Evolutionary conservation across 495 filamentous ascomycete species (phyloP).

Genomic region (Tuber melanosporum): DNA sequence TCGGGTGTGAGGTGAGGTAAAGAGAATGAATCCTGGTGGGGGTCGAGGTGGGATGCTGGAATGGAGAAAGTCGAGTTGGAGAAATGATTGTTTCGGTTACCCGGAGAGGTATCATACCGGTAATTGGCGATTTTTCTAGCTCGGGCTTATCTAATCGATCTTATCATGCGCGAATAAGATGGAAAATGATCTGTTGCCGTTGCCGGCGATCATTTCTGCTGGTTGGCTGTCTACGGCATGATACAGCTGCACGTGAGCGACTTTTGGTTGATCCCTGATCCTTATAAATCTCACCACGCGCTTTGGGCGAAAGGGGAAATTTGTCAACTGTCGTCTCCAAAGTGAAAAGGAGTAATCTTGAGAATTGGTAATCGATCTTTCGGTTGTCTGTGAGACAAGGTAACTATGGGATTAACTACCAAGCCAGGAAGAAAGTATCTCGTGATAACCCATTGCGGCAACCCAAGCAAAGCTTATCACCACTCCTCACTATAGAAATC

Average conservation of each 20-base stretch:
- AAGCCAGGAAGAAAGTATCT: not conserved
- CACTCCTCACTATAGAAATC: not conserved
- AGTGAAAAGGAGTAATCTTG: not conserved
- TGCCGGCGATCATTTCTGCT: not conserved
- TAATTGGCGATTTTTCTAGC: not conserved
- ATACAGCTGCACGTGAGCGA: not conserved
- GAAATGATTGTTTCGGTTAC: slow-evolving; percentile 20
- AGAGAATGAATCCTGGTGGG: slow-evolving; percentile 10
- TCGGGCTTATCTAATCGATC: not conserved
- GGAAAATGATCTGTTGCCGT: not conserved
- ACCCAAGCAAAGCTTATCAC: not conserved
- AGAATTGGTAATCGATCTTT: not conserved
- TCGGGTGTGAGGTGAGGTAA: not conserved
- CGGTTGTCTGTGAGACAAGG: not conserved
- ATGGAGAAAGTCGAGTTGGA: slow-evolving; percentile 30
- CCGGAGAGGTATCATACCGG: not conserved
- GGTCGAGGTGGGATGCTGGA: slow-evolving; percentile 19
- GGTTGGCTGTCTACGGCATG: not conserved
- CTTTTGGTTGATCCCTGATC: not conserved
- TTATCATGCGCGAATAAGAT: not conserved
- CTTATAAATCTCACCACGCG: not conserved
- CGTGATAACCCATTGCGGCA: not conserved
- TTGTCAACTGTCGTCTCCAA: not conserved
- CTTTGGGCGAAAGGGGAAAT: not conserved
- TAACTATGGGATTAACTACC: not conserved